Percentiles rank a stretch among this genome's conserved stretches.
Conservation (phyloP, 2,329 filamentous ascomycete species). For the Stagonosporopsis rhizophila region DNA sequence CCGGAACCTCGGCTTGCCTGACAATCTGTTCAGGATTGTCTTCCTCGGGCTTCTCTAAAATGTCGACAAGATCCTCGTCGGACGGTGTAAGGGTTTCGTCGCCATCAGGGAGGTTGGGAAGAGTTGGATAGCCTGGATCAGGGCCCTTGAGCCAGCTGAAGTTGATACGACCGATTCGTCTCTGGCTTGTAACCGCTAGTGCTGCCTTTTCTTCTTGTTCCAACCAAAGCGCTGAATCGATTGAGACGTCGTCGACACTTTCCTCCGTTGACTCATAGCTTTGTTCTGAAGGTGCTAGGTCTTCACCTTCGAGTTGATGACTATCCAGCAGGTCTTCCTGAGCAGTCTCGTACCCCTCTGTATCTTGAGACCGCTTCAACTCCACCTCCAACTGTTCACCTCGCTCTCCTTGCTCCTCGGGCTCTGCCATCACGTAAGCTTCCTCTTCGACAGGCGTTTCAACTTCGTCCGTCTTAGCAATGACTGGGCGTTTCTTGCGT, state of each 20-base stretch:
- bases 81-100: neutral
- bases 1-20: neutral
- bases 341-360: slow-evolving; percentile 44
- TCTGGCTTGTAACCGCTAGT: neutral
- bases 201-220: neutral
- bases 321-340: slow-evolving; percentile 37
- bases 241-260: slow-evolving; percentile 1
- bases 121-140: slow-evolving; percentile 30
- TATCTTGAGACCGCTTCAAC: slow-evolving; percentile 28
- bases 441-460: slow-evolving; percentile 15
- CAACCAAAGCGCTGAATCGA: neutral
- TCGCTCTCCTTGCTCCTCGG: slow-evolving; percentile 23
- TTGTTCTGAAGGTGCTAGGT: slow-evolving; percentile 11
- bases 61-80: slow-evolving; percentile 3
- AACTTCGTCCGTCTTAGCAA: slow-evolving; percentile 15
- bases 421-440: slow-evolving; percentile 24
- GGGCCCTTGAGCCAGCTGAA: slow-evolving; percentile 19
- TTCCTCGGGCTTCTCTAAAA: neutral
- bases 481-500: slow-evolving; percentile 17
- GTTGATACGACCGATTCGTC: slow-evolving; percentile 33
- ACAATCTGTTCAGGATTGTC: neutral
- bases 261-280: slow-evolving; percentile 8
- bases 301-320: slow-evolving; percentile 29
- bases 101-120: slow-evolving; percentile 10
- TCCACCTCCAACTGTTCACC: slow-evolving; percentile 24